Percentiles rank a stretch among this genome's conserved stretches.
phyloP scores from a whole-genome alignment of 257 asterid species.

The Penstemon davidsonii region DNA sequence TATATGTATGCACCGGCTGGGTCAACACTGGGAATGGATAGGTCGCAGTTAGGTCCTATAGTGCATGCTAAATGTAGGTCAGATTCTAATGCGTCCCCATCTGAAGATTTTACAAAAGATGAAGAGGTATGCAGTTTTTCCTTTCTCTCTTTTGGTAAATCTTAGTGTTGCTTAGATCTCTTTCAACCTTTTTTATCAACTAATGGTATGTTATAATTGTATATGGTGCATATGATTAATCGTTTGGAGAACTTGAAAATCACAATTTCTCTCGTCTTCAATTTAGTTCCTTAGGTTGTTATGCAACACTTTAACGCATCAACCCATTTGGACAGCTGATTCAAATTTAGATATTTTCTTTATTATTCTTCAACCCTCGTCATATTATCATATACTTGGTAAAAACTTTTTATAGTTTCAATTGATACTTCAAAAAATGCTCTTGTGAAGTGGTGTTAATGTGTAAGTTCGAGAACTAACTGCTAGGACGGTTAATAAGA shows the following conservation, averaged over 20 bases:
- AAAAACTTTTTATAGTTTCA: too few species aligned
- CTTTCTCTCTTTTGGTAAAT: constrained; percentile 12
- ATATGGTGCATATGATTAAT: neutral
- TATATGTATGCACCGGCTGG: constrained; percentile 79
- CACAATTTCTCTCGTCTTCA: neutral
- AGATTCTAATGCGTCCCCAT: constrained; percentile 54
- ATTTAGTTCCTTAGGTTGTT: too few species aligned
- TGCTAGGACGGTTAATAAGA: too few species aligned
- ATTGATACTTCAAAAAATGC: too few species aligned
- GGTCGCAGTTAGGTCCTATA: constrained; percentile 84
- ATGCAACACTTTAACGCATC: too few species aligned
- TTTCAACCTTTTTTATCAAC: neutral
- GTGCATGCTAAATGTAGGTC: constrained; percentile 95
- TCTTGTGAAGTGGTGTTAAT: too few species aligned
- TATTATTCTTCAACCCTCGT: too few species aligned
- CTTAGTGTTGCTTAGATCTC: constrained; percentile 2
- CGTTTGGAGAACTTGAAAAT: neutral
- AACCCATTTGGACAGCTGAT: too few species aligned
- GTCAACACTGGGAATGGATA: constrained; percentile 57
- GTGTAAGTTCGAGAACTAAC: too few species aligned
- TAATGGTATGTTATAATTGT: too few species aligned
- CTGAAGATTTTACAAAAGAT: constrained; percentile 47
- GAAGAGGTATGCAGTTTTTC: constrained; percentile 49
- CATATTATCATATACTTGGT: too few species aligned
- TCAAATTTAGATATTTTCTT: too few species aligned